Base-by-base conservation (phyloP, 192 early-diverging fungal genomes). In the Backusella australiensis region DNA sequence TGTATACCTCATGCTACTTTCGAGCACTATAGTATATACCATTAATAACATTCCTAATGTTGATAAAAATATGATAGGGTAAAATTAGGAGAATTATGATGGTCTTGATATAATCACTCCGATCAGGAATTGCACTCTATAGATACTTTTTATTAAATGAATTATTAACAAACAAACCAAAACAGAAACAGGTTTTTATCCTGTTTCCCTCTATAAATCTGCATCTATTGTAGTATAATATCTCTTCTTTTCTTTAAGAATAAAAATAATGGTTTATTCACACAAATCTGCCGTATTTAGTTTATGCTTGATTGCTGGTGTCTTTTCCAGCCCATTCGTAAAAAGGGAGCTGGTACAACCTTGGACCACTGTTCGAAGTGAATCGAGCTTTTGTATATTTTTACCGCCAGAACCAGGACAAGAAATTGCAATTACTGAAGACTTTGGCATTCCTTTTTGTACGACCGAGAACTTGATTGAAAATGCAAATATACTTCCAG, bases 401-500 rank as follows among this genome's bases (percentile, higher is more conserved):
- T 75, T 86, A 41, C 85, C 85, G 35, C 85, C 83, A 8, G 26
- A 41, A 1, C 78, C 52, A n/a, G 86, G 85, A 11, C 75, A 68
- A 7, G 71, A 80, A 6, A 82, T 87, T 72, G 82, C 84, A 6
- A 34, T 32, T 6, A 82, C 72, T 49, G 84, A 87, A 65, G 74
- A 78, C 26, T 26, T 72, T 34, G 84, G 78, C 41, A 71, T 84
- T 4, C 80, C 84, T 26, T 87, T 87, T 69, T 87, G 86, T 71
- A 84, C 81, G 29, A 56, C 63, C 3, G 23, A 46, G 11, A 23
- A 70, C 4, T 29, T 71, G 5, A 79, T 75, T 32, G 72, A 77
- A 23, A 72, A 67, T n/a, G 80, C 84, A 21, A 74, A 69, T 34
- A 35, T 76, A 19, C 78, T 87, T 53, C 85, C 85, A 21, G 11